Base-by-base conservation (phyloP, 768 basidiomycete species). In the Chiua virens region DNA sequence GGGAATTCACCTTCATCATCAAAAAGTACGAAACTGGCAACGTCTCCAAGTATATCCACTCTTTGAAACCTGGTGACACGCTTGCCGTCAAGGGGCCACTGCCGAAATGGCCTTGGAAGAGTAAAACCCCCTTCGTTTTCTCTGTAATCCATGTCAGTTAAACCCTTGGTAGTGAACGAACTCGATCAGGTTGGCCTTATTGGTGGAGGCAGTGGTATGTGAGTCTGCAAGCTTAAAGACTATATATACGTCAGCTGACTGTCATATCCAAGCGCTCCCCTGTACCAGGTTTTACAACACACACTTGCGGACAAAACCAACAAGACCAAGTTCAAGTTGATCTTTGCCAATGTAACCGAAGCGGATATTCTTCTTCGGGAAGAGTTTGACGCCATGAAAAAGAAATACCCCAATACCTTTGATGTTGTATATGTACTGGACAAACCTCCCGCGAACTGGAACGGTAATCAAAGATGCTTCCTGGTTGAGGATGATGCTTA, bases 141-240 rank as follows among this genome's bases (percentile, higher is more conserved):
- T 21, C 46, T 50, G 7, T 9, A 25, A 48, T 43, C 13, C 22
- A 38, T 21, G 20, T 55, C 34, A 45, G 15, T 37, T 46, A 39
- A 42, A 42, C 27, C 10, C 34, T 54, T n/a, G 42, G n/a, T 56
- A 92, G 89, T 77, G 57, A 91, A 92, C 67, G 82, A 92, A 68
- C 86, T 87, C 46, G 89, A 94, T 20, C 76, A 93, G 58, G 85
- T 97, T 48, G 89, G 86, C 13, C 77, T 95, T 60, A 91, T 98
- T 60, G 92, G 91, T 30, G 97, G 97, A 47, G 97, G 97, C 47
- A 88, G 84, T 57, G 97, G 97, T 67, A 92, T 98, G 86, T 88
- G 61, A 60, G 85, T 72, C 30, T 23, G 36, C 46, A 42, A 23
- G 30, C 36, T 27, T 5, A 27, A 28, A 20, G 27, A 45, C 39